Evolutionary conservation across 768 basidiomycete species (phyloP), one percentile per base, ranked within the genome.

Genomic region (Tubosaeta sp.): DNA sequence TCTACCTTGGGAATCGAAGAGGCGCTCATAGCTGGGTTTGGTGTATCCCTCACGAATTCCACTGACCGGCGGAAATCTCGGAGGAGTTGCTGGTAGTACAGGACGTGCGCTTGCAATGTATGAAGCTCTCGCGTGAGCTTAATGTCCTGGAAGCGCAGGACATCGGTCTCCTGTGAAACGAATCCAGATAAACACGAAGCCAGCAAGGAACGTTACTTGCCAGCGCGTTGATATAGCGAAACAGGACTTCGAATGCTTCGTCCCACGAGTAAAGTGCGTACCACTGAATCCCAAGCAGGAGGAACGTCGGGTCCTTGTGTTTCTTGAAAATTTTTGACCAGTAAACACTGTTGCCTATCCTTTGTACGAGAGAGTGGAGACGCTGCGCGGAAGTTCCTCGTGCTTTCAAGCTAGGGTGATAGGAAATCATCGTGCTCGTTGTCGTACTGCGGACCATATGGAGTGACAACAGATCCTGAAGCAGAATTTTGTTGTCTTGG

Each of bases 231-330:
- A 83, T 76, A 58, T 84, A 79, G 16, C 51, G 40, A 54, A 77
- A 80, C 29, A 84, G 56, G 13, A 63, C 59, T 54, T 81, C 80
- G 21, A 82, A 70, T 0, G 78, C 68, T 60, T 84, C 79, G 48
- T 84, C 82, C 80, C 82, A 84, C 2, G 78, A 73, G 54, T 84
- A 83, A 8, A 82, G 62, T 3, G 78, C 75, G 49, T 81, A 81
- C 82, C 82, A 84, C 30, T 83, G 61, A 16, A 77, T 67, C 24
- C 75, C 70, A 25, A 71, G 60, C 18, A 70, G 57, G 38, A 66
- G 46, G 35, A 71, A 68, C 0, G 69, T 70, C 1, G 69, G 62
- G 29, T 73, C 71, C 24, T 49, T 62, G 18, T 60, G 62, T 44
- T 50, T 47, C 13, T 45, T 22, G 42, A 69, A 71, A 19, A 69